Evolutionary conservation across 2,329 filamentous ascomycete genomes (phyloP), one percentile per base, ranked within the genome.

Genomic region (Colletotrichum chlorophyti): DNA sequence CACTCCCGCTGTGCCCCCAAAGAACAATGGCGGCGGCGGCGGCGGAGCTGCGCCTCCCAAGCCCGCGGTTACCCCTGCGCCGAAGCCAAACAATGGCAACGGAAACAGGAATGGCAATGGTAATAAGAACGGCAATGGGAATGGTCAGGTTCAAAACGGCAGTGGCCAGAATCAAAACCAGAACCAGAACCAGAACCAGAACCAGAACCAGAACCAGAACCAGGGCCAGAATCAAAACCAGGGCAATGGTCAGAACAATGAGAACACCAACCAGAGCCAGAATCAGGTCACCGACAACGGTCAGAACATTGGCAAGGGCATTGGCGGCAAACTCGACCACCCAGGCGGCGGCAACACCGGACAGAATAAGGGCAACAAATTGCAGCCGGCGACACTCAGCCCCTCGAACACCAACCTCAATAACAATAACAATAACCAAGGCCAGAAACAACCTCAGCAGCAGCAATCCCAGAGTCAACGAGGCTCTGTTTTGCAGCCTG

Each of bases 1-100:
- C 5, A 57, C 57, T 46, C 51, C 52, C 29, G 24, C 51, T 7
- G 41, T 58, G 5, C 53, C 53, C 19, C 42, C 35, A 8, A 21
- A 29, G 2, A n/a, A 12, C 3, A 50, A 31, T 0, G 46, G 40
- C 15, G 37, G 51, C 17, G 52, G 52, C 27, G 35, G 38, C 23
- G 48, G 46, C 15, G 45, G 23, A 21, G 26, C 40, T 3, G 35
- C 41, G 2, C 17, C 55, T 23, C 50, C 60, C 9, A 32, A 53
- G n/a, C n/a, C n/a, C n/a, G n/a, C n/a, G n/a, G 51, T 37, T 5
- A 50, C 38, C 12, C 17, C 38, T 11, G 6, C 48, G 6, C 32
- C 51, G 4, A 31, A 32, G 24, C 24, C 38, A 24, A 38, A 12
- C 15, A 38, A 38, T 17, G 35, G 27, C 29, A 38, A 31, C 14